These are phyloP conservation scores for Massarina eburnea DNA, from an alignment of 2,329 filamentous ascomycete species.

Conservation along the genomic window DNA sequence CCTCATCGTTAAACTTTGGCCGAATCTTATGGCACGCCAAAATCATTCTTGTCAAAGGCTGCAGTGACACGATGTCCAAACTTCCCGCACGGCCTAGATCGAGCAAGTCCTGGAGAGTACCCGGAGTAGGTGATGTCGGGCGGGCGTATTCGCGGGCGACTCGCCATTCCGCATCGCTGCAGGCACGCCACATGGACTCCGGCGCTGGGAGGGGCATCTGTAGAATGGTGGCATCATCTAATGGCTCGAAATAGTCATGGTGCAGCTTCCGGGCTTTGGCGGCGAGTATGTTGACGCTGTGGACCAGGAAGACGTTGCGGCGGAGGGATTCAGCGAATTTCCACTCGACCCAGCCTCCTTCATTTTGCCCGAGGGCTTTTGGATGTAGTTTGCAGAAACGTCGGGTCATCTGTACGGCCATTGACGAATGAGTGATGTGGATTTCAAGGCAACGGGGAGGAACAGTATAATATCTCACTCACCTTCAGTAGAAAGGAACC, in stretches of 20 bases:
- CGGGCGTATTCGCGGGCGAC: not conserved
- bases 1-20: not conserved
- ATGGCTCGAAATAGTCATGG: not conserved
- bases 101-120: not conserved
- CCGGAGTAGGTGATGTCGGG: not conserved
- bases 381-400: not conserved
- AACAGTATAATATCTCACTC: not conserved
- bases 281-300: not conserved
- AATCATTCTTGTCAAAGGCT: not conserved
- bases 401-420: not conserved
- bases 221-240: not conserved
- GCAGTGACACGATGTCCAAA: not conserved
- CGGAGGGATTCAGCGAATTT: not conserved
- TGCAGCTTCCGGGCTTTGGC: not conserved
- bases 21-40: constrained; percentile 1
- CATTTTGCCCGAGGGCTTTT: not conserved
- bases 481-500: not conserved
- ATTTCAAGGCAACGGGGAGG: not conserved
- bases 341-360: not conserved
- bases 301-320: not conserved
- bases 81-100: not conserved
- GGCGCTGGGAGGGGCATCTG: not conserved
- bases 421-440: not conserved
- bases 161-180: not conserved
- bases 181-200: not conserved